Conservation (phyloP, 805 yeast genomes). For the Saccharomyces paradoxus region DNA sequence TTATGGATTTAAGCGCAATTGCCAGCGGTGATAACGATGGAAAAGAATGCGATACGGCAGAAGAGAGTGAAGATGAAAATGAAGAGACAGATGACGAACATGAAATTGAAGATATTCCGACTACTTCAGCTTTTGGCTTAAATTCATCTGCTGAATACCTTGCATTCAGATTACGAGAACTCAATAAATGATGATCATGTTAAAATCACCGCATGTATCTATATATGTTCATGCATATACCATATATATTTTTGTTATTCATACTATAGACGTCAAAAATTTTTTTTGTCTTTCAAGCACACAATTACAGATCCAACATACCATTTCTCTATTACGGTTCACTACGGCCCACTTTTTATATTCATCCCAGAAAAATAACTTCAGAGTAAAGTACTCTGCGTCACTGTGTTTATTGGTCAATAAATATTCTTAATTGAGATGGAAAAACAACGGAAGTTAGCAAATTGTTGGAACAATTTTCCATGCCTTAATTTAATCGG, state of each 20-base stretch:
- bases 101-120: conserved; percentile 15
- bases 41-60: conserved; percentile 3
- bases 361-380: not conserved
- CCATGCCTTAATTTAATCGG: too few species aligned
- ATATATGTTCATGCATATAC: not conserved
- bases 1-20: not conserved
- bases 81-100: conserved; percentile 17
- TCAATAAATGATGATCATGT: not conserved
- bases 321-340: not conserved
- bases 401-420: too few species aligned
- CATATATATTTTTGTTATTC: not conserved
- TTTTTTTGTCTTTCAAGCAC: not conserved
- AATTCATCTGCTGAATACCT: conserved; percentile 69
- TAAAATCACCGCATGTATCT: not conserved
- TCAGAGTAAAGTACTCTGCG: not conserved
- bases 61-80: conserved; percentile 12
- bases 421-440: too few species aligned
- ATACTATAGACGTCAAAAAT: not conserved
- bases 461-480: too few species aligned
- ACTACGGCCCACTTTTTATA: not conserved
- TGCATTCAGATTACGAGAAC: conserved; percentile 41
- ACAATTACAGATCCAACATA: not conserved
- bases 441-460: not conserved
- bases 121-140: conserved; percentile 25
- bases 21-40: not conserved